phyloP scores from a whole-genome alignment of 225 moss, liverwort and hornwort species.

The Pseudoscleropodium purum region DNA sequence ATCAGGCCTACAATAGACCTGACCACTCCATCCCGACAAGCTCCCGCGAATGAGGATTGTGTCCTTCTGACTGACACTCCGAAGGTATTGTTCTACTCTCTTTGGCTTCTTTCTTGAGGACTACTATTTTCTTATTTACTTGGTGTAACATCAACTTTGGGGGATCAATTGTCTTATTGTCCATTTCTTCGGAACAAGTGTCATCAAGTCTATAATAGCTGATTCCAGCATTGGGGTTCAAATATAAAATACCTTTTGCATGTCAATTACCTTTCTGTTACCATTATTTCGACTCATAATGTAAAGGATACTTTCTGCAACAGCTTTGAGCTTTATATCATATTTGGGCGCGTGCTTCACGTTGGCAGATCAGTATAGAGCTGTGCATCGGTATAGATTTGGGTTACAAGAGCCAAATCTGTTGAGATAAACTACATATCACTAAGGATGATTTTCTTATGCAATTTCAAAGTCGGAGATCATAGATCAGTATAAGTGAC shows the following conservation, averaged over 20 bases:
- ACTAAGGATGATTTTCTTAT: background rate
- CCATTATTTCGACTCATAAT: background rate
- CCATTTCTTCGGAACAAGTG: background rate
- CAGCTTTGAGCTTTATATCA: too few species aligned
- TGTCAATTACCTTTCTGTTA: background rate
- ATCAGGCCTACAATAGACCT: conserved; percentile 52
- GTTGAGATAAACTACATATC: background rate
- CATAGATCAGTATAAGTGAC: background rate
- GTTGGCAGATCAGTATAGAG: background rate
- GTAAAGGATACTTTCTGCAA: background rate
- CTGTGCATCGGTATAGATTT: background rate
- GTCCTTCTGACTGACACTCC: conserved; percentile 27
- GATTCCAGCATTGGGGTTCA: background rate
- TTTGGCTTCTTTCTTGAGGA: background rate
- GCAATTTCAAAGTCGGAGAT: background rate
- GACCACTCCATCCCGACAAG: conserved; percentile 30
- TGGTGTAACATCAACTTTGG: background rate
- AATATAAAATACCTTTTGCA: background rate
- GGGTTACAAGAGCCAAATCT: background rate
- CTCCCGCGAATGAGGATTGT: conserved; percentile 32
- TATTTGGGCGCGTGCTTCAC: background rate
- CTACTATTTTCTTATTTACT: background rate
- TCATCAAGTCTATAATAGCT: background rate
- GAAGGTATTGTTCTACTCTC: conserved; percentile 9
- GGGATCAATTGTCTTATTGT: background rate